Percentiles rank a stretch among this genome's conserved stretches.
Evolutionary conservation across 1,284 basidiomycete species (phyloP).

Genomic region (Sporisorium graminicola): DNA sequence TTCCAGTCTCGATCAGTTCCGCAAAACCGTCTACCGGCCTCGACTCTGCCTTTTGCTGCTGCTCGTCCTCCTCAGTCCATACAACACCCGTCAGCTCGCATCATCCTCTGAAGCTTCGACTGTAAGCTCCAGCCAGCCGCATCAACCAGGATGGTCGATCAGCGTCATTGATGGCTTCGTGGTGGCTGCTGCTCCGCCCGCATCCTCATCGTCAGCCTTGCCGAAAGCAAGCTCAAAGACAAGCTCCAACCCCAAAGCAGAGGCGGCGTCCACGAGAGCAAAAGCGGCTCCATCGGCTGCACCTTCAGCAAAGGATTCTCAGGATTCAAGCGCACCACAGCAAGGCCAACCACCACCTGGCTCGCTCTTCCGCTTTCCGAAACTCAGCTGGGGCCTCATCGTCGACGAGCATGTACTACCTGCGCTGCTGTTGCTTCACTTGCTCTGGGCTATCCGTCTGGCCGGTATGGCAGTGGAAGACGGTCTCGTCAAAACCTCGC

Average conservation of each 20-base stretch:
- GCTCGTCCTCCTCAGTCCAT: slow-evolving; percentile 43
- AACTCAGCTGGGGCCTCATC: slow-evolving; percentile 45
- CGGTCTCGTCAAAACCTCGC: slow-evolving; percentile 34
- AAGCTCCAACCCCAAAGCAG: neutral
- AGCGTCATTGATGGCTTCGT: slow-evolving; percentile 47
- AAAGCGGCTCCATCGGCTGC: slow-evolving; percentile 21
- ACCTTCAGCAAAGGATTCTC: slow-evolving; percentile 2
- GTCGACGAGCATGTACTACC: slow-evolving; percentile 47
- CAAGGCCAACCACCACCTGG: slow-evolving; percentile 44
- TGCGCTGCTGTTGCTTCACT: slow-evolving; percentile 38
- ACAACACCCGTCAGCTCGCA: slow-evolving; percentile 40
- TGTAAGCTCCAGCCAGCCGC: slow-evolving; percentile 34
- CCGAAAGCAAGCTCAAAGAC: neutral
- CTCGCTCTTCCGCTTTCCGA: slow-evolving; percentile 45
- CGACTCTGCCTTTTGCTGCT: slow-evolving; percentile 51
- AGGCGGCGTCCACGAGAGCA: neutral
- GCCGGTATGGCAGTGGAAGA: slow-evolving; percentile 49
- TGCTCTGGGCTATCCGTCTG: slow-evolving; percentile 47
- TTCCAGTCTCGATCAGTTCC: slow-evolving; percentile 52
- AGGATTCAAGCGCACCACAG: slow-evolving; percentile 4
- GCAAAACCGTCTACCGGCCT: slow-evolving; percentile 51
- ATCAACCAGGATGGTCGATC: slow-evolving; percentile 32
- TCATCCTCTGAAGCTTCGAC: neutral
- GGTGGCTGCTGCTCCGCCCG: slow-evolving; percentile 28
- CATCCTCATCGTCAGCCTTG: slow-evolving; percentile 3